Conservation (phyloP, 768 basidiomycete species). For the Russula lepida region DNA sequence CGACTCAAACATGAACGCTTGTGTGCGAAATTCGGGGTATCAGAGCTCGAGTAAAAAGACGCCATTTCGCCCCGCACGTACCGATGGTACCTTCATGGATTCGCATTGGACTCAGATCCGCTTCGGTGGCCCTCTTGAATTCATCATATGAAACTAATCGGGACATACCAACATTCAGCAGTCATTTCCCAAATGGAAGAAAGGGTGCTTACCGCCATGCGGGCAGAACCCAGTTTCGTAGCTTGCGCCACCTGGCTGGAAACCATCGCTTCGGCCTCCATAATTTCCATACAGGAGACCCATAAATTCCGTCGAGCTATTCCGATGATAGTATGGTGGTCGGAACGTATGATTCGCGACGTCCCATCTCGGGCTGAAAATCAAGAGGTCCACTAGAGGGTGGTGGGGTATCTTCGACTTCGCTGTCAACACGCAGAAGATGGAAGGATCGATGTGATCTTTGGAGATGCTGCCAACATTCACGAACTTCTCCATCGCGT, state of each 20-base stretch:
- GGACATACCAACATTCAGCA: background rate
- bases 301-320: constrained; percentile 56
- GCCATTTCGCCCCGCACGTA: constrained; percentile 22
- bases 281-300: constrained; percentile 56
- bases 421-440: constrained; percentile 61
- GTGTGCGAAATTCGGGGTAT: background rate
- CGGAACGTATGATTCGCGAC: constrained; percentile 51
- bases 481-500: constrained; percentile 54
- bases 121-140: constrained; percentile 49
- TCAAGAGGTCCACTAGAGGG: constrained; percentile 54
- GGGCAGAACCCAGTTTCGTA: constrained; percentile 59
- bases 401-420: constrained; percentile 51
- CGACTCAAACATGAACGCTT: constrained; percentile 59
- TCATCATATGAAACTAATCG: constrained; percentile 48
- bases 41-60: background rate
- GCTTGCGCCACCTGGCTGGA: constrained; percentile 53
- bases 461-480: constrained; percentile 55
- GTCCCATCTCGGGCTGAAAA: constrained; percentile 60
- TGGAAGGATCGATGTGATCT: constrained; percentile 64
- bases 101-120: constrained; percentile 42
- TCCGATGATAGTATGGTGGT: constrained; percentile 63
- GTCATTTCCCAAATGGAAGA: background rate
- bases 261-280: constrained; percentile 53
- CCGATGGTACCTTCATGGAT: constrained; percentile 47
- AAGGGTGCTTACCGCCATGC: constrained; percentile 41